Conservation (phyloP, 2,329 filamentous ascomycete genomes). For the Pseudopithomyces maydicus region DNA sequence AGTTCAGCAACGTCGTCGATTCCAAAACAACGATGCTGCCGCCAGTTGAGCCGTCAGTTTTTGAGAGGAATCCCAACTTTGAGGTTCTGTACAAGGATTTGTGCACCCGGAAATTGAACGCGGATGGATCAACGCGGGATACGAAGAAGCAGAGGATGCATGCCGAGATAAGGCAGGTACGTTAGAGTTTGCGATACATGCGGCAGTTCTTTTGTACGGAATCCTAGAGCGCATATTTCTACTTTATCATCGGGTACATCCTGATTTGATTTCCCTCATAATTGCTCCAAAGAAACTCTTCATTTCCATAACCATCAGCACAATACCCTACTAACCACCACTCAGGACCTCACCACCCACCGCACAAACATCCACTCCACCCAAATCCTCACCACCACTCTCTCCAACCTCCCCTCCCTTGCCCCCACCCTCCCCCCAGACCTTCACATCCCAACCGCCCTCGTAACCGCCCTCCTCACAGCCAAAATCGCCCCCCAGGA, state of each 20-base stretch:
- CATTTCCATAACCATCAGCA: background rate
- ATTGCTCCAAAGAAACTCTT: background rate
- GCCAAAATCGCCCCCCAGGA: constrained; percentile 44
- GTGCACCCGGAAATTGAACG: constrained; percentile 48
- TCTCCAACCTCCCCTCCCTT: constrained; percentile 41
- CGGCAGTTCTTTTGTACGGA: background rate
- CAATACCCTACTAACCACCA: background rate
- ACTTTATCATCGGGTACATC: background rate
- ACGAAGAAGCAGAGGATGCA: constrained; percentile 50
- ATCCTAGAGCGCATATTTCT: background rate
- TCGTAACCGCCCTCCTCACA: constrained; percentile 47
- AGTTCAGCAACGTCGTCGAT: background rate
- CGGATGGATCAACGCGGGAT: constrained; percentile 50
- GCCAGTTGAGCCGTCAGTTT: constrained; percentile 43
- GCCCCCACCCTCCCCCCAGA: constrained; percentile 47
- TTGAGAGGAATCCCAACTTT: constrained; percentile 51
- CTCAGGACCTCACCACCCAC: constrained; percentile 44
- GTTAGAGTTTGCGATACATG: constrained; percentile 4
- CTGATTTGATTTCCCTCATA: too few species aligned
- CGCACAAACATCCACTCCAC: constrained; percentile 39
- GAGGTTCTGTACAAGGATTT: constrained; percentile 53
- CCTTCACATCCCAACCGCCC: constrained; percentile 50
- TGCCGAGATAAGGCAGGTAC: constrained; percentile 47
- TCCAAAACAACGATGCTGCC: constrained; percentile 43
- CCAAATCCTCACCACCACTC: constrained; percentile 40